Evolutionary conservation across 164 flowering plant species (phyloP).

Genomic region (Nelumbo lutea): DNA sequence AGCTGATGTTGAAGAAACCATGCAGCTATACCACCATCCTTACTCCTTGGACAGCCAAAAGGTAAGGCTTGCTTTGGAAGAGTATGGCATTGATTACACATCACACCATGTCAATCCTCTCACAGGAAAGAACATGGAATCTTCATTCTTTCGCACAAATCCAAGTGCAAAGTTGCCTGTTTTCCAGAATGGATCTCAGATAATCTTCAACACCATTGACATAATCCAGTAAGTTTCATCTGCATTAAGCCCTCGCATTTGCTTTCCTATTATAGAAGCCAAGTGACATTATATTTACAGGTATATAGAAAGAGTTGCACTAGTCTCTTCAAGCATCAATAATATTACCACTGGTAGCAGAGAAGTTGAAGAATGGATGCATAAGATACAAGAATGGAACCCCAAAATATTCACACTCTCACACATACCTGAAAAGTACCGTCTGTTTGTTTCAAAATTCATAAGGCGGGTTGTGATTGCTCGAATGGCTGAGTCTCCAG

Average conservation of each 20-base stretch:
- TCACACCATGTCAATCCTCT: slow-evolving; percentile 84
- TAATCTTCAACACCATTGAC: slow-evolving; percentile 65
- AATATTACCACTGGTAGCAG: slow-evolving; percentile 20
- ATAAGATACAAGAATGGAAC: slow-evolving; percentile 83
- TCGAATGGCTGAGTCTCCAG: slow-evolving; percentile 84
- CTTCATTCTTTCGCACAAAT: slow-evolving; percentile 75
- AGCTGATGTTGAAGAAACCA: slow-evolving; percentile 30
- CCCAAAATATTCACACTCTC: slow-evolving; percentile 73
- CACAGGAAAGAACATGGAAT: slow-evolving; percentile 84
- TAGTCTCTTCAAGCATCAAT: slow-evolving; percentile 41
- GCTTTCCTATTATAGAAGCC: background rate
- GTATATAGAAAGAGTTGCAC: slow-evolving; percentile 74
- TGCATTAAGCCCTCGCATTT: background rate
- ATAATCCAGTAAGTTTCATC: slow-evolving; percentile 65
- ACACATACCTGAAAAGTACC: slow-evolving; percentile 62
- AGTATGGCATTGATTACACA: slow-evolving; percentile 79
- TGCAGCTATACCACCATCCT: slow-evolving; percentile 97
- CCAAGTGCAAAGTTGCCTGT: slow-evolving; percentile 78
- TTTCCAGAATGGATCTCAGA: slow-evolving; percentile 79
- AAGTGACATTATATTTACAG: slow-evolving; percentile 24
- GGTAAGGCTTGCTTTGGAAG: slow-evolving; percentile 92
- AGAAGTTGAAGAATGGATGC: slow-evolving; percentile 74
- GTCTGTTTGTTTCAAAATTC: slow-evolving; percentile 58
- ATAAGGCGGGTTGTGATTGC: slow-evolving; percentile 73
- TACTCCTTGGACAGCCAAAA: slow-evolving; percentile 88